Conservation (phyloP, 495 filamentous ascomycete species). For the Sordaria brevicollis region DNA sequence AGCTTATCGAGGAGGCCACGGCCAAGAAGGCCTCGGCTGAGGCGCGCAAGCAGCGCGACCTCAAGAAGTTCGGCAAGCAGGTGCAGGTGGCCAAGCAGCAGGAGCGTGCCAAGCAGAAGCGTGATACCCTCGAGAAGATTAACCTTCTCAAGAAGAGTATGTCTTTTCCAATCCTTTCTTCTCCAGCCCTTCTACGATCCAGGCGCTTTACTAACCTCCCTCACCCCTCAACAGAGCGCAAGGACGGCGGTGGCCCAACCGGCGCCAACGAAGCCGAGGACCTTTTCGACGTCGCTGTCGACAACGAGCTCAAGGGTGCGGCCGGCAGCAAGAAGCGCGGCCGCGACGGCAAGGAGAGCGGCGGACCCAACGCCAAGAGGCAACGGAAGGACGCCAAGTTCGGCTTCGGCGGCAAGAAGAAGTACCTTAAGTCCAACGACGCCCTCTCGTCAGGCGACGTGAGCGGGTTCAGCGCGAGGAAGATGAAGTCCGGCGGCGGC, state of each 20-base stretch:
- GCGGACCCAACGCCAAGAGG: conserved; percentile 55
- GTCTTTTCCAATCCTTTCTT: conserved; percentile 16
- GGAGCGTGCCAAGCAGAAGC: conserved; percentile 84
- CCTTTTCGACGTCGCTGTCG: conserved; percentile 89
- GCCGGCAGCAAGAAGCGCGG: conserved; percentile 29
- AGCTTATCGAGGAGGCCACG: conserved; percentile 85
- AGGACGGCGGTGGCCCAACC: conserved; percentile 53
- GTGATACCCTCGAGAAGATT: conserved; percentile 86
- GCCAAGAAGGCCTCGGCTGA: conserved; percentile 85
- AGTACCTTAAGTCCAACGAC: conserved; percentile 77
- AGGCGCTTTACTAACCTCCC: not conserved
- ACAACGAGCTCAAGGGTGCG: conserved; percentile 53
- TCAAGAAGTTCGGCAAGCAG: conserved; percentile 99
- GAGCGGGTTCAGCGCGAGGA: conserved; percentile 64
- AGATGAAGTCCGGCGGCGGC: conserved; percentile 56
- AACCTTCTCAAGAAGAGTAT: conserved; percentile 85
- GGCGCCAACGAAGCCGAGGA: conserved; percentile 73
- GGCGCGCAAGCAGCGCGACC: conserved; percentile 80
- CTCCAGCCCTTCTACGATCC: not conserved
- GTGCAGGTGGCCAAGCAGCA: conserved; percentile 95
- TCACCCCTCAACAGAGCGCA: conserved; percentile 54
- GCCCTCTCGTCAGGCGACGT: conserved; percentile 68
- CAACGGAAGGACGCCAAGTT: conserved; percentile 89
- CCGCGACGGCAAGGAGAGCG: conserved; percentile 23
- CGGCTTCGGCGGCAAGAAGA: conserved; percentile 92